Percentiles rank a stretch among this genome's conserved stretches.
Conservation (phyloP, 73 alveolate species). For the Symbiodinium natans region DNA sequence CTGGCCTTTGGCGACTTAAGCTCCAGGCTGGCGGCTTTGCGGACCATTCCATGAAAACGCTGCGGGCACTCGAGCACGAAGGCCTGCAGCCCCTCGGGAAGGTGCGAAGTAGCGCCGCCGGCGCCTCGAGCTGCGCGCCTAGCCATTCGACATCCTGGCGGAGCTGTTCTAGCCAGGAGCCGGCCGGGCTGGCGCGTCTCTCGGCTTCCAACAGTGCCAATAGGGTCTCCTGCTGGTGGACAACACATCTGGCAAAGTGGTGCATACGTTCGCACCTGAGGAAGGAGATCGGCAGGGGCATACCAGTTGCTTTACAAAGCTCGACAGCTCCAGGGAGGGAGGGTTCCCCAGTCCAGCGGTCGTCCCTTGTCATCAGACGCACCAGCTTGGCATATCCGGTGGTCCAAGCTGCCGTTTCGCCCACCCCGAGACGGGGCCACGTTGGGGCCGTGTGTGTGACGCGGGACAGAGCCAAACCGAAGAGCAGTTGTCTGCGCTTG, state of each 20-base stretch:
- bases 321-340: background rate
- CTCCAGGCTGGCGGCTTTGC: no score
- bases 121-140: no score
- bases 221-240: background rate
- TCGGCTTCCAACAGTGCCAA: background rate
- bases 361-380: background rate
- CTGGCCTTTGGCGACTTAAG: no score
- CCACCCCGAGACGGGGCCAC: background rate
- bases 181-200: background rate
- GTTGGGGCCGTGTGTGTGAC: background rate
- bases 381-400: background rate
- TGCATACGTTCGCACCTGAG: background rate
- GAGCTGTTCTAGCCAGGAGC: background rate
- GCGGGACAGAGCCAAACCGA: background rate
- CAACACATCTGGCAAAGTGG: background rate
- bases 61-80: no score
- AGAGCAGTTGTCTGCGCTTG: background rate
- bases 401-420: background rate
- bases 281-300: background rate
- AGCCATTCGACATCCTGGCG: background rate
- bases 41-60: no score
- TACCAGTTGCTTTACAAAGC: background rate
- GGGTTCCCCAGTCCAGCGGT: background rate
- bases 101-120: no score
- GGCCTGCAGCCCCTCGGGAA: no score